Evolutionary conservation across 805 yeast species (phyloP).

Genomic region (Lipomyces oligophaga): DNA sequence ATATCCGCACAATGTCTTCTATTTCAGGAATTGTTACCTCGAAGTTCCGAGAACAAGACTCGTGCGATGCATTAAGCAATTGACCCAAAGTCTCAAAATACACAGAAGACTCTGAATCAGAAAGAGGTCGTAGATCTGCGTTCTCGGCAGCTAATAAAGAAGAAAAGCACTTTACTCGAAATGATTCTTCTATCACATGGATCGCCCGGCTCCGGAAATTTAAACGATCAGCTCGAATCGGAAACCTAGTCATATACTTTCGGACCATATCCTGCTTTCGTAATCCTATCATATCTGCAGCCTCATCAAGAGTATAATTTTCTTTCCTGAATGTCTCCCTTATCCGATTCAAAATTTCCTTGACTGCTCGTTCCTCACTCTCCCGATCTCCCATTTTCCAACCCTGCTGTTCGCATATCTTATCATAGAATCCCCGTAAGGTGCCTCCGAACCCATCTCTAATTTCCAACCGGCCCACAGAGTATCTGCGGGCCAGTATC

Average conservation of each 20-base stretch:
- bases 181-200: slow-evolving; percentile 61
- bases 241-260: slow-evolving; percentile 49
- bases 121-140: slow-evolving; percentile 35
- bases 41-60: slow-evolving; percentile 47
- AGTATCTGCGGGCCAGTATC: slow-evolving; percentile 49
- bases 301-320: slow-evolving; percentile 52
- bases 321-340: slow-evolving; percentile 22
- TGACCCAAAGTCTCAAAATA: slow-evolving; percentile 49
- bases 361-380: slow-evolving; percentile 38
- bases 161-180: slow-evolving; percentile 52
- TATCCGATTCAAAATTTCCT: slow-evolving; percentile 8
- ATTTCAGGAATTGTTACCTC: slow-evolving; percentile 57
- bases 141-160: slow-evolving; percentile 9
- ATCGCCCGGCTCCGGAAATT: slow-evolving; percentile 57
- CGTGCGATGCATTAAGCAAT: slow-evolving; percentile 59
- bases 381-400: slow-evolving; percentile 38
- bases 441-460: slow-evolving; percentile 47
- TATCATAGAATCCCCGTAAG: slow-evolving; percentile 44
- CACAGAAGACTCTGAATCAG: slow-evolving; percentile 33
- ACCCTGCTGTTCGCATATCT: slow-evolving; percentile 10
- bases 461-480: slow-evolving; percentile 49
- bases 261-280: slow-evolving; percentile 44
- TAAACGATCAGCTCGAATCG: slow-evolving; percentile 53
- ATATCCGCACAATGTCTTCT: slow-evolving; percentile 52
- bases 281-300: slow-evolving; percentile 45